phyloP scores from a whole-genome alignment of 345 rosid genomes.

The Turnera subulata region DNA sequence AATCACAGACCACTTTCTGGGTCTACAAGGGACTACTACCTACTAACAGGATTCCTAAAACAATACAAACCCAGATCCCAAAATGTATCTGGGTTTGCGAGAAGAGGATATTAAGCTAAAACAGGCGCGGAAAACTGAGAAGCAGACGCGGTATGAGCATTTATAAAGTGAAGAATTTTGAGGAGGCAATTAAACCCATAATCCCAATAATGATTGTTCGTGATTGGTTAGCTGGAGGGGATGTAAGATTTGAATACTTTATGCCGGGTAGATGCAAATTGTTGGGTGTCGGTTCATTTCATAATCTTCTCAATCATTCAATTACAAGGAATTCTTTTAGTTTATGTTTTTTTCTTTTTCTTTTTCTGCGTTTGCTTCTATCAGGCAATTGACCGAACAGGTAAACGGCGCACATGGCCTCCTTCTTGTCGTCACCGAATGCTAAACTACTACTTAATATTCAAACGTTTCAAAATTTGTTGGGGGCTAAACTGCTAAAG shows the following conservation, averaged over 20 bases:
- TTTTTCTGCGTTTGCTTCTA: not conserved
- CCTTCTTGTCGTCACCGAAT: too few relatives aligned
- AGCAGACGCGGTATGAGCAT: not conserved
- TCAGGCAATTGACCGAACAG: constrained; percentile 14
- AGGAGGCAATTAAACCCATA: not conserved
- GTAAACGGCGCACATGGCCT: constrained; percentile 14
- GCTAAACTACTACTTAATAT: too few relatives aligned
- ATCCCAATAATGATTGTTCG: not conserved
- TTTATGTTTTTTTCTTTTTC: not conserved
- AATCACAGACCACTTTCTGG: constrained; percentile 4
- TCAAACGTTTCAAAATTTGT: too few relatives aligned
- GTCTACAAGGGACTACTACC: too few relatives aligned
- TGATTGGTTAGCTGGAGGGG: not conserved
- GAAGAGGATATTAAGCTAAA: not conserved
- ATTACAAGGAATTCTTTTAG: not conserved
- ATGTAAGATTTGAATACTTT: not conserved
- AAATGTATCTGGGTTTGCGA: constrained; percentile 7
- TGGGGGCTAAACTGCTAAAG: not conserved
- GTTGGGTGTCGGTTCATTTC: not conserved
- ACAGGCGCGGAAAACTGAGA: not conserved
- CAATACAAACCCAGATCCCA: constrained; percentile 19
- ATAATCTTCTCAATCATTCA: constrained; percentile 3
- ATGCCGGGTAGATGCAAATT: not conserved
- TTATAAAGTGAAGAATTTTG: not conserved
- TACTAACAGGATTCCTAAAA: not conserved